These are phyloP conservation scores for Cymodocea nodosa DNA, from an alignment of 116 monocot genomes.

Conservation along the genomic window DNA sequence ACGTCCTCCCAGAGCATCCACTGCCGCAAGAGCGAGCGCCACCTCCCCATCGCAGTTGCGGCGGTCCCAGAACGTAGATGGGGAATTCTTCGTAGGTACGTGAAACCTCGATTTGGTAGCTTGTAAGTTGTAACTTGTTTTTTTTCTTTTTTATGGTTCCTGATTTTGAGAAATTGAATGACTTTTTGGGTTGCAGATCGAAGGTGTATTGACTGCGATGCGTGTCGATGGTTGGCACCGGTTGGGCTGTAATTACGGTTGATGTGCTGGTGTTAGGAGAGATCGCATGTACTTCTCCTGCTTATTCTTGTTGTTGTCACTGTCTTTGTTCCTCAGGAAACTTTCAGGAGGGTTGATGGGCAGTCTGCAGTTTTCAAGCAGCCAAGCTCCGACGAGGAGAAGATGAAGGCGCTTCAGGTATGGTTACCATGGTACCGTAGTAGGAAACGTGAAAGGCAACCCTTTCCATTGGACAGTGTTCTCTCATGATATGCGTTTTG, in stretches of 20 bases:
- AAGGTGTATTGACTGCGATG: constrained; percentile 75
- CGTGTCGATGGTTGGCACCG: constrained; percentile 90
- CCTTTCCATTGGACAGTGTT: too few relatives aligned
- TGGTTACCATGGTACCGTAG: background rate
- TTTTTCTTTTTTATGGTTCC: too few relatives aligned
- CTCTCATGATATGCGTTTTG: too few relatives aligned
- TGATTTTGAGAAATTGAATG: too few relatives aligned
- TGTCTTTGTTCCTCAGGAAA: constrained; percentile 23
- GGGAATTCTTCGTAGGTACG: constrained; percentile 63
- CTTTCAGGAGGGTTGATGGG: constrained; percentile 34
- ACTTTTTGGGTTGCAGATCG: constrained; percentile 26
- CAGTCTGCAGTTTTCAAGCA: constrained; percentile 60
- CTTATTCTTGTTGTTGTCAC: too few relatives aligned
- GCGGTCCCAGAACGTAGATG: constrained; percentile 52
- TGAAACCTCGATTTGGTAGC: background rate
- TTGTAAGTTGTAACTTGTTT: background rate
- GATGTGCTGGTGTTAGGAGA: too few relatives aligned
- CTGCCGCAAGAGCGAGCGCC: background rate
- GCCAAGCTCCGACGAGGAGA: constrained; percentile 42
- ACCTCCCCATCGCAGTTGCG: background rate
- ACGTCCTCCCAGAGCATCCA: background rate
- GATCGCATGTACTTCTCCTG: too few relatives aligned
- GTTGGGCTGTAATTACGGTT: constrained; percentile 12
- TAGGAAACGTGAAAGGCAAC: background rate
- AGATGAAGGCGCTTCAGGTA: constrained; percentile 66